Conservation (phyloP, 352 stramenopile genomes). For the Pythium phragmiticola region DNA sequence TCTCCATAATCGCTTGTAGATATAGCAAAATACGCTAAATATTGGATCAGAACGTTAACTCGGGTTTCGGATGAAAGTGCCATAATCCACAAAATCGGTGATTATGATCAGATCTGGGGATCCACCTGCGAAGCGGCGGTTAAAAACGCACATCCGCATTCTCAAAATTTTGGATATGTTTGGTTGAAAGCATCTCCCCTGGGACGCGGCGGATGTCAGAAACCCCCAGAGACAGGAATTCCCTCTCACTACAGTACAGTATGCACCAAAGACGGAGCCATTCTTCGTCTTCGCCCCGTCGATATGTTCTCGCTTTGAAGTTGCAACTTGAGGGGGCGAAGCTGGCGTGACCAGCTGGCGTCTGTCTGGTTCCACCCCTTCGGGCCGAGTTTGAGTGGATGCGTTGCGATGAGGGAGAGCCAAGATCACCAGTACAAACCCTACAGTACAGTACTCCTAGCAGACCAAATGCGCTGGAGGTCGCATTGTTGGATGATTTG, state of each 20-base stretch:
- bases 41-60: too few species aligned
- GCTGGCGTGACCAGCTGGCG: constrained; percentile 6
- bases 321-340: constrained; percentile 5
- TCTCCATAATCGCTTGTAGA: too few species aligned
- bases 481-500: too few species aligned
- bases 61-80: too few species aligned
- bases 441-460: too few species aligned
- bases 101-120: neutral
- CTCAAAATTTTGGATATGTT: neutral
- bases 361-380: constrained; percentile 10
- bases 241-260: too few species aligned
- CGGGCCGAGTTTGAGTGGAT: neutral
- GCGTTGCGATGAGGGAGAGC: too few species aligned
- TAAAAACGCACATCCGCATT: neutral
- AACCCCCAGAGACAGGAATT: constrained; percentile 25
- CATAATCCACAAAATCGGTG: neutral
- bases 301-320: constrained; percentile 19
- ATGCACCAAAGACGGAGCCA: constrained; percentile 6
- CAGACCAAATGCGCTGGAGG: too few species aligned
- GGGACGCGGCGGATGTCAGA: constrained; percentile 20
- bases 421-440: too few species aligned
- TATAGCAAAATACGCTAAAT: too few species aligned
- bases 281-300: constrained; percentile 17
- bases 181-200: constrained; percentile 5
- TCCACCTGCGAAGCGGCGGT: constrained; percentile 14